Conservation (phyloP, 129 eudicot genomes). For the Cynara cardunculus region DNA sequence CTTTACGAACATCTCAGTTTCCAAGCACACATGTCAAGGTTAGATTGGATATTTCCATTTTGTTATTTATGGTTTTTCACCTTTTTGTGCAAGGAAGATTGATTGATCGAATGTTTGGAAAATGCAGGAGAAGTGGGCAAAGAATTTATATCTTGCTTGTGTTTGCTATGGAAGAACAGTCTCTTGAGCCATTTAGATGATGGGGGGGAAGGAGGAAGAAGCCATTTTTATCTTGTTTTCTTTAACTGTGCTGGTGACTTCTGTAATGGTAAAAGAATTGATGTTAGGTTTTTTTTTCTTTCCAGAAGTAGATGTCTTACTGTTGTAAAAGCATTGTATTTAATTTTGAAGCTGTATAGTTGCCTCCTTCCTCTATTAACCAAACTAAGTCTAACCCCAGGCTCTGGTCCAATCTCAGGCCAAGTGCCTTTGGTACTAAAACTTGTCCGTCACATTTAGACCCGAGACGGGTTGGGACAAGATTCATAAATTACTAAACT, state of each 20-base stretch:
- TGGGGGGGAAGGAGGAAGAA: background rate
- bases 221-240: background rate
- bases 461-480: too few species aligned
- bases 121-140: slow-evolving; percentile 82
- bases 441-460: too few species aligned
- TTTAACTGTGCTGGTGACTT: background rate
- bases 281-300: slow-evolving; percentile 15
- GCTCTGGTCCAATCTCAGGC: background rate
- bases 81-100: background rate
- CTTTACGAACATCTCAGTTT: slow-evolving; percentile 78
- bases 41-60: background rate
- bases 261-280: slow-evolving; percentile 15
- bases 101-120: background rate
- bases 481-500: too few species aligned
- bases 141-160: slow-evolving; percentile 68
- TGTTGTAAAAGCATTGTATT: slow-evolving; percentile 10
- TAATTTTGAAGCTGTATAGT: slow-evolving; percentile 31
- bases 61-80: background rate
- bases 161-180: slow-evolving; percentile 81
- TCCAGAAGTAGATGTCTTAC: background rate
- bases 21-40: slow-evolving; percentile 95
- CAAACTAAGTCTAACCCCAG: background rate
- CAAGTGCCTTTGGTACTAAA: background rate
- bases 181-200: slow-evolving; percentile 32
- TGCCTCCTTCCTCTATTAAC: background rate